Evolutionary conservation across 306 rosid species (phyloP), one percentile per base, ranked within the genome.

Genomic region (Cicer cuneatum): DNA sequence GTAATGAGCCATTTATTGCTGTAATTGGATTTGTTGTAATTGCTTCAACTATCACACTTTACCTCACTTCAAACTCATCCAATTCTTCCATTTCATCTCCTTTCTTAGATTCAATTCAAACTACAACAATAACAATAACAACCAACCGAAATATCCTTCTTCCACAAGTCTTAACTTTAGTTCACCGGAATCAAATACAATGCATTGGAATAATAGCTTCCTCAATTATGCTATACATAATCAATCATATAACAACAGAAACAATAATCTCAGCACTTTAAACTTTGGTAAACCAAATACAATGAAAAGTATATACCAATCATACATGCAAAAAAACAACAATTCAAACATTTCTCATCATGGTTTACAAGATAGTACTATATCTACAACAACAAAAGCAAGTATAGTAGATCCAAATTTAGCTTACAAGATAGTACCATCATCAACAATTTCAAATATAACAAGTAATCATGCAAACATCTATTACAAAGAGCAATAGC

Each of bases 371-470:
- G 87, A 90, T 10, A 63, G 87, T 8, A 66, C 88, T 10, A 85
- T 95, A 61, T 89, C 99, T 1, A 98, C 99, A 5, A 97, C 99
- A 41, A 92, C 99, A 3, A 89, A 90, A 85, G 96, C 86, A 3
- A 95, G 90, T 67, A 90, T 97, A 0, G 75, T 89, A 0, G 96
- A 95, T 81, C 99, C 99, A 0, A 84, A 68, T 41, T 95, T 95
- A n/a, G n/a, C n/a, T n/a, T n/a, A n/a, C n/a, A n/a, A n/a, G n/a
- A n/a, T n/a, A n/a, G n/a, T n/a, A n/a, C n/a, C n/a, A n/a, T n/a
- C n/a, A n/a, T n/a, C n/a, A n/a, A n/a, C n/a, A n/a, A n/a, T n/a
- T n/a, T n/a, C n/a, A n/a, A n/a, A n/a, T n/a, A n/a, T n/a, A n/a
- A n/a, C n/a, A n/a, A n/a, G n/a, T n/a, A n/a, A n/a, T n/a, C n/a